phyloP scores from a whole-genome alignment of 2,329 filamentous ascomycete genomes.

The Emergomyces pasteurianus region DNA sequence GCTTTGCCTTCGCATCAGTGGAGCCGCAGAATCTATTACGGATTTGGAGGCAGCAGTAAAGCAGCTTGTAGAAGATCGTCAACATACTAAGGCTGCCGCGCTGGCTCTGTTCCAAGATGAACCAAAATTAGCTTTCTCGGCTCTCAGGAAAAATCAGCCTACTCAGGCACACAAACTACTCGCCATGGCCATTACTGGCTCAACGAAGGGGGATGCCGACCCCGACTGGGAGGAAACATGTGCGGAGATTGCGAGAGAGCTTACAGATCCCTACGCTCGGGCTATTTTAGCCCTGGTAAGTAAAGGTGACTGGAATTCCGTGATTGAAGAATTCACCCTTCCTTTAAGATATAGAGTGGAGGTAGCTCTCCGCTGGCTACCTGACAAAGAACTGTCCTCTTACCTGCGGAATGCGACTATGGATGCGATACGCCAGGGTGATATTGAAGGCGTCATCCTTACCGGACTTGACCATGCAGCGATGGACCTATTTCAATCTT shows the following conservation, averaged over 20 bases:
- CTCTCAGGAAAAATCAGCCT: constrained; percentile 43
- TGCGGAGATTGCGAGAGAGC: constrained; percentile 49
- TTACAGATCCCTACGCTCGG: constrained; percentile 49
- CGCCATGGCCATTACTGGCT: constrained; percentile 40
- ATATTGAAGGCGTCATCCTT: constrained; percentile 50
- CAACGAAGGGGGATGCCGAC: constrained; percentile 36
- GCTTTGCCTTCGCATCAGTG: constrained; percentile 48
- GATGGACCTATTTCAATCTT: constrained; percentile 49
- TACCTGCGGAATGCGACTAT: constrained; percentile 45
- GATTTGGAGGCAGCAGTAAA: constrained; percentile 39
- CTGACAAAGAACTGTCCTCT: constrained; percentile 34
- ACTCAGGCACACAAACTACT: constrained; percentile 45
- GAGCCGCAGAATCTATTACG: constrained; percentile 43
- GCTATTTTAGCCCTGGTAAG: constrained; percentile 50
- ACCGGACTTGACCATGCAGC: constrained; percentile 48
- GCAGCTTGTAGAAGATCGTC: constrained; percentile 39
- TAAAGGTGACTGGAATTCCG: constrained; percentile 47
- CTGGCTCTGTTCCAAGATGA: constrained; percentile 50
- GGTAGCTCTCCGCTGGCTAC: constrained; percentile 44
- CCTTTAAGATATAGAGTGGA: constrained; percentile 50
- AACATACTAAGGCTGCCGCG: constrained; percentile 52
- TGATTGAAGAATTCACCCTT: constrained; percentile 46
- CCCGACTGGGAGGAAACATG: constrained; percentile 51
- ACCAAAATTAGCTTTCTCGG: constrained; percentile 45
- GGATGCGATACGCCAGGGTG: constrained; percentile 41